Evolutionary conservation across 2,329 filamentous ascomycete species (phyloP).

Genomic region (Phaeophleospora eucalypticola): DNA sequence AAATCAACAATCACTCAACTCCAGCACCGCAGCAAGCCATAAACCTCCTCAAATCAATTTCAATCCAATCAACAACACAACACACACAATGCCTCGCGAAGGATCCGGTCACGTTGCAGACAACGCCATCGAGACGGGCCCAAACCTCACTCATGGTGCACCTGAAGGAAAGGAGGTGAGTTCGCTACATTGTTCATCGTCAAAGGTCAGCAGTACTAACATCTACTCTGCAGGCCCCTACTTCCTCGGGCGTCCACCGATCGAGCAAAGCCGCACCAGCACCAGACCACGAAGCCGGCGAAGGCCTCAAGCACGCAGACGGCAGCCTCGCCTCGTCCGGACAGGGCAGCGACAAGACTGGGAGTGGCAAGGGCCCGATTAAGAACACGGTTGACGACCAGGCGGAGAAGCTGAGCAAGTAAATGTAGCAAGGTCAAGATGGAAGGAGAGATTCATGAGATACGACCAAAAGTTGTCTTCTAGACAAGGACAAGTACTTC

Average conservation of each 20-base stretch:
- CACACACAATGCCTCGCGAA: conserved; percentile 38
- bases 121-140: conserved; percentile 38
- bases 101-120: conserved; percentile 37
- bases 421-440: neutral
- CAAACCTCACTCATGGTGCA: conserved; percentile 37
- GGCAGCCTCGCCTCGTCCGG: conserved; percentile 9
- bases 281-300: conserved; percentile 38
- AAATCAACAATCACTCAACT: too few species aligned
- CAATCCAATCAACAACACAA: conserved; percentile 5
- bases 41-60: too few species aligned
- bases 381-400: conserved; percentile 15
- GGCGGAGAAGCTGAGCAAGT: conserved; percentile 18
- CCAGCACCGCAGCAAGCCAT: too few species aligned
- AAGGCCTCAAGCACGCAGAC: conserved; percentile 18
- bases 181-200: too few species aligned
- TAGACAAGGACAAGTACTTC: too few species aligned
- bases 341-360: conserved; percentile 7
- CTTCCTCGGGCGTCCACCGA: conserved; percentile 31
- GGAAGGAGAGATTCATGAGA: neutral
- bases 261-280: conserved; percentile 38
- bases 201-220: neutral
- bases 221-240: conserved; percentile 7
- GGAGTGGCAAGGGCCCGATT: conserved; percentile 16
- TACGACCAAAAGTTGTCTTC: neutral
- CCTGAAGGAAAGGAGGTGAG: conserved; percentile 32